Base-by-base conservation (phyloP, 75 land plant genomes). In the Cryptomeria japonica region DNA sequence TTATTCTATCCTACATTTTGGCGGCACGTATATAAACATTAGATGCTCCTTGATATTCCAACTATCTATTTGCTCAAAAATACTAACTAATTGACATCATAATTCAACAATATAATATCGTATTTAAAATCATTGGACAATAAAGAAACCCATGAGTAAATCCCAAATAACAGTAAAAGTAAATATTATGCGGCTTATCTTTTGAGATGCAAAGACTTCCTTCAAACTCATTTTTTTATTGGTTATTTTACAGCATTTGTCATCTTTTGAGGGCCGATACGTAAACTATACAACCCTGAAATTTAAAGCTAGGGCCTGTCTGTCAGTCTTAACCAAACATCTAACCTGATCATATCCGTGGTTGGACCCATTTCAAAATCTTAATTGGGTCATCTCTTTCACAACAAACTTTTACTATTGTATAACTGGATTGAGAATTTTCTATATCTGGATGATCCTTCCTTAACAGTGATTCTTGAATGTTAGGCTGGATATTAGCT, bases 231-330 rank as follows among this genome's bases (percentile, higher is more conserved):
- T 82, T 19, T 41, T 18, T 80, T 80, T 80, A 80, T 80, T 80
- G 46, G 42, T 80, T 82, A 46, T 46, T 46, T 82, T 82, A 82
- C 84, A 82, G 34, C 84, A 82, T 42, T n/a, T 79, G n/a, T 32
- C 77, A 75, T 75, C 77, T 75, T 75, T 3, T 82, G 84, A n/a
- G 84, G 84, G 84, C 32, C 49, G n/a, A 44, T 82, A 31, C 84
- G n/a, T 46, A 46, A 82, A 82, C 28, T 82, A 46, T 82, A 82
- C 47, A n/a, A 82, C 49, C 84, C 84, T 82, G 14, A 9, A 46
- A 49, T 46, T 82, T 28, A 82, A 28, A 46, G 14, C 51, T 46
- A 42, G 32, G 84, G 37, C 13, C 37, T 1, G 3, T 31, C n/a
- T 34, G 77, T 75, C 77, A 75, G 77, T 75, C 13, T n/a, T 32